Conservation (phyloP, 495 filamentous ascomycete genomes). For the Opeltia flavorubescens region DNA sequence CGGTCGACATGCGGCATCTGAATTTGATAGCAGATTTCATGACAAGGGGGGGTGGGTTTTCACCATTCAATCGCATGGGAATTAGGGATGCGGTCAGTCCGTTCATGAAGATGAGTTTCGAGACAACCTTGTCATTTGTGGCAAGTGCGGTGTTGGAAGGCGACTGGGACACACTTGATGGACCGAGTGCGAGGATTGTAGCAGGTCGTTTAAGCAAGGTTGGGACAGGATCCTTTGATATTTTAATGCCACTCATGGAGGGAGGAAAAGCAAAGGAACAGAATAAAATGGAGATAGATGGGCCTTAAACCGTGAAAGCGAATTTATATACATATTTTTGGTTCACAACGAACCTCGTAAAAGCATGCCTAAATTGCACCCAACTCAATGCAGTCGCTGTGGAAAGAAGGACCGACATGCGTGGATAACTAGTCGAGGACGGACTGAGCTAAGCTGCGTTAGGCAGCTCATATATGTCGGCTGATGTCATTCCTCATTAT, state of each 20-base stretch:
- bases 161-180: conserved; percentile 77
- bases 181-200: conserved; percentile 78
- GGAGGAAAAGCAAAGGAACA: neutral
- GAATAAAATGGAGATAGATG: neutral
- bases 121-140: conserved; percentile 88
- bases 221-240: conserved; percentile 86
- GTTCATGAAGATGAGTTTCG: conserved; percentile 97
- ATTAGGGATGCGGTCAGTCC: conserved; percentile 70
- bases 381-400: no score
- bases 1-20: conserved; percentile 81
- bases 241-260: conserved; percentile 49
- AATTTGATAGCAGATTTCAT: conserved; percentile 95
- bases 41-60: conserved; percentile 78
- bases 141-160: conserved; percentile 80
- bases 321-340: no score
- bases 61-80: conserved; percentile 81
- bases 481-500: no score
- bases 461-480: no score
- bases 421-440: no score
- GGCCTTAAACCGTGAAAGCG: no score
- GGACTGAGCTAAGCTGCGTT: no score
- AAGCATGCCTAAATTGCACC: no score
- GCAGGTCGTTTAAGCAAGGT: conserved; percentile 66
- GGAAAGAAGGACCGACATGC: no score
- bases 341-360: no score